Evolutionary conservation across 2,329 filamentous ascomycete species (phyloP), one percentile per base, ranked within the genome.

Genomic region (Alternaria rosae): DNA sequence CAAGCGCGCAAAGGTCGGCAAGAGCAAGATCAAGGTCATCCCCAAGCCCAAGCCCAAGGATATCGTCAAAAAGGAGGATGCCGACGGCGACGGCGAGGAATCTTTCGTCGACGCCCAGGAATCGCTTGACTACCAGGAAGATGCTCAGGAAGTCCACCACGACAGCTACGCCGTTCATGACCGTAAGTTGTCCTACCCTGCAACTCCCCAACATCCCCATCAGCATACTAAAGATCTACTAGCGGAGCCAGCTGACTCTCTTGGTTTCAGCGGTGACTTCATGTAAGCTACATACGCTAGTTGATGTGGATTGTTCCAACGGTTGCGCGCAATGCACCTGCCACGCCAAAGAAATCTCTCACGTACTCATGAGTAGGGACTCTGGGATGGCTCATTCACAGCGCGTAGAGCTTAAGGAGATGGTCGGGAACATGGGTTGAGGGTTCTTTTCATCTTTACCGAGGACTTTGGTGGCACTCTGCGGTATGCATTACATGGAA

Each of bases 21-120:
- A 26, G 11, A 28, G 15, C 9, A 52, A 44, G 6, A n/a, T 13
- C 17, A 52, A 62, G 42, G 17, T 47, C n/a, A 45, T 32, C 9
- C 51, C 48, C 3, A 65, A 64, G 50, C 26, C 48, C 12, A 61
- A 43, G 47, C 13, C 43, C 13, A 48, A 51, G 15, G n/a, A 7
- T 8, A 32, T 20, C 3, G n/a, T 60, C 54, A 61, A 38, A 32
- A 28, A 57, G 23, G 54, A 51, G 13, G 20, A 42, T 3, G 23
- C 17, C 8, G 48, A 57, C 7, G 10, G 15, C n/a, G 50, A 58
- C n/a, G 48, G 13, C 4, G 57, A n/a, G 2, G 57, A 61, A 11
- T 17, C 21, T 8, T 67, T 66, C 47, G 53, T 55, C 23, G 64
- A 66, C 17, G 62, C 55, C 3, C 25, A 62, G 13, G 63, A 68